A percentile compares a stretch with the other conserved stretches of the same genome.
Conservation (phyloP, 2,329 filamentous ascomycete genomes). For the Akanthomyces dipterigenus region DNA sequence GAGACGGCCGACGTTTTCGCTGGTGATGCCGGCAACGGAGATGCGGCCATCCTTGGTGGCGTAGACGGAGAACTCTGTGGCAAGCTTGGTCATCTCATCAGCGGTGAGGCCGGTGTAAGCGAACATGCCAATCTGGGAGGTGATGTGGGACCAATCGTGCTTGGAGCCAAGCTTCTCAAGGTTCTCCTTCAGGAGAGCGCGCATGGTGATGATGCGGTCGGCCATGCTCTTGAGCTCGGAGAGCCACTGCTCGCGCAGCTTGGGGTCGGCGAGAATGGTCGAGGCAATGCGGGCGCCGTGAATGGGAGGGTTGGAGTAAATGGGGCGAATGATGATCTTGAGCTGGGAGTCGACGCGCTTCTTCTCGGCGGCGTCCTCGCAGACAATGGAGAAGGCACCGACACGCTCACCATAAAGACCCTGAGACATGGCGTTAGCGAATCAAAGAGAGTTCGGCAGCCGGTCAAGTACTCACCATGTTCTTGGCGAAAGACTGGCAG, state of each 20-base stretch:
- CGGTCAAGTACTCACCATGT: constrained; percentile 64
- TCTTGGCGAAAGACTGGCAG: constrained; percentile 96
- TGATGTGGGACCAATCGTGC: constrained; percentile 99
- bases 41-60: constrained; percentile 90
- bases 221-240: constrained; percentile 98
- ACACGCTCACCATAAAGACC: constrained; percentile 98
- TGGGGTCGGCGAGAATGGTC: constrained; percentile 79
- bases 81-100: constrained; percentile 84
- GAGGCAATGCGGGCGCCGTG: constrained; percentile 93
- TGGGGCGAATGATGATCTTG: constrained; percentile 93
- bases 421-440: constrained; percentile 31
- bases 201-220: constrained; percentile 98
- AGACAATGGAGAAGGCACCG: constrained; percentile 91
- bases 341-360: constrained; percentile 94
- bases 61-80: constrained; percentile 96
- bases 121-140: constrained; percentile 98
- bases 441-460: not conserved
- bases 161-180: constrained; percentile 91
- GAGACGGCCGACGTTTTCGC: constrained; percentile 69
- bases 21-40: constrained; percentile 78
- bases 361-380: constrained; percentile 80
- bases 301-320: constrained; percentile 97
- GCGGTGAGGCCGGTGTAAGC: constrained; percentile 91
- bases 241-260: constrained; percentile 89
- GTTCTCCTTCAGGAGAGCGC: constrained; percentile 86